Base-by-base conservation (phyloP, 495 filamentous ascomycete species). In the Recurvomyces mirabilis region DNA sequence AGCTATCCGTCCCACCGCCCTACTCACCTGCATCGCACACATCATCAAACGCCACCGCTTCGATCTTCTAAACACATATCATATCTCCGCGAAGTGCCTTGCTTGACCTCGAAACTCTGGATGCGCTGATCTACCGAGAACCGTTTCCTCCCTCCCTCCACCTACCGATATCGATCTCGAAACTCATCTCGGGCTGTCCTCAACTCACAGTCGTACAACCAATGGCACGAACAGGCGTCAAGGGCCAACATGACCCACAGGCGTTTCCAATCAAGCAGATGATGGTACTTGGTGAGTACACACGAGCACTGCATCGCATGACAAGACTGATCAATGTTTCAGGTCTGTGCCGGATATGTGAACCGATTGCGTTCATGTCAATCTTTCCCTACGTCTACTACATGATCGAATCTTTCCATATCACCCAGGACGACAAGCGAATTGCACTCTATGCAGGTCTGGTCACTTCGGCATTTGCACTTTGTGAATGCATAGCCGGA, bases 301-400 rank as follows among this genome's bases (percentile, higher is more conserved):
- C 4, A n/a, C 3, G 2, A 11, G 22, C 2, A 6, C 6, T 41
- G 20, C 11, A 10, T 11, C 19, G 34, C 26, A 15, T 17, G 18
- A 35, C 12, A 17, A n/a, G 13, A 17, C 18, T 1, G 34, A 14
- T 41, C 6, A 43, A 28, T 37, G 34, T 21, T 14, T 38, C 55
- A 96, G 91, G 88, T 25, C 64, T 94, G 51, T 93, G 86, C 60
- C 79, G 91, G 54, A 93, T 99, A 63, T 94, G 86, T 70, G 91
- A 99, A 63, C 91, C 91, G 35, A 94, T 99, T 62, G 93, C 91
- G 9, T 96, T 99, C 72, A 96, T 94, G 83, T 94, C 87, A 38
- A 94, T 99, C 53, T 96, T 99, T 59, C 93, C 91, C 3, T 99
- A 99, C 60, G 87, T 89, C 57, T 99, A 94, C 67, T 91, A 81